A percentile compares a stretch with the other conserved stretches of the same genome.
These are phyloP conservation scores for Citrus mangshanensis DNA, from an alignment of 345 rosid genomes.

Conservation along the genomic window DNA sequence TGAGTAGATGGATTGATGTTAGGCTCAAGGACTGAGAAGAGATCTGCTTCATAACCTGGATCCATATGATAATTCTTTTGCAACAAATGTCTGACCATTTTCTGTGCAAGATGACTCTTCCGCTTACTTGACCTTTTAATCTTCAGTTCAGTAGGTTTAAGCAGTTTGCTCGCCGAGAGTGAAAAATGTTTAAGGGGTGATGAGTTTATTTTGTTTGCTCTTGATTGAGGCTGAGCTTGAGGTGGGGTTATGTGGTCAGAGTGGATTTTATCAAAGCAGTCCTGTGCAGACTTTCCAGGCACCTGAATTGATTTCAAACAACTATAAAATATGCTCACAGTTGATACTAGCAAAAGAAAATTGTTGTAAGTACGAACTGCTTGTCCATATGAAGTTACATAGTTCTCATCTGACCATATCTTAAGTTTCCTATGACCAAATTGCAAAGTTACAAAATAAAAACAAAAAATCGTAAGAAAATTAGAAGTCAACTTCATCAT, in stretches of 20 bases:
- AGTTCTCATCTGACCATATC: neutral
- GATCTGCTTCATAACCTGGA: slow-evolving; percentile 49
- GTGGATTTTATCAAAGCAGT: slow-evolving; percentile 75
- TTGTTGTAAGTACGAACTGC: neutral
- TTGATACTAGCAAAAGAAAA: neutral
- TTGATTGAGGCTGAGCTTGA: slow-evolving; percentile 52
- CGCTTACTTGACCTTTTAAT: slow-evolving; percentile 30
- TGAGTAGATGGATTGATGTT: slow-evolving; percentile 20
- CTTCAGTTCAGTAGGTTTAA: slow-evolving; percentile 36
- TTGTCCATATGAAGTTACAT: neutral
- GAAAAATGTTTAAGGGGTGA: slow-evolving; percentile 45
- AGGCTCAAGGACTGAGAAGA: slow-evolving; percentile 76
- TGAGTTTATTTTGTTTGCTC: slow-evolving; percentile 35
- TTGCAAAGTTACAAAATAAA: neutral
- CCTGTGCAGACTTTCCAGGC: slow-evolving; percentile 80
- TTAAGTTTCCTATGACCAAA: neutral
- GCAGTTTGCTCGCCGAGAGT: slow-evolving; percentile 71
- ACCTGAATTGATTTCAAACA: slow-evolving; percentile 40
- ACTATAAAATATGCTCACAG: neutral
- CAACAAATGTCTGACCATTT: slow-evolving; percentile 53
- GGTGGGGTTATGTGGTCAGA: slow-evolving; percentile 58
- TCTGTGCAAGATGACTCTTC: slow-evolving; percentile 42
- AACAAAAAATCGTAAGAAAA: neutral
- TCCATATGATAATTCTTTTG: slow-evolving; percentile 49
- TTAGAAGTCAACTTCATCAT: neutral